These are phyloP conservation scores for Artemisia annua DNA, from an alignment of 129 eudicot genomes.

Conservation along the genomic window DNA sequence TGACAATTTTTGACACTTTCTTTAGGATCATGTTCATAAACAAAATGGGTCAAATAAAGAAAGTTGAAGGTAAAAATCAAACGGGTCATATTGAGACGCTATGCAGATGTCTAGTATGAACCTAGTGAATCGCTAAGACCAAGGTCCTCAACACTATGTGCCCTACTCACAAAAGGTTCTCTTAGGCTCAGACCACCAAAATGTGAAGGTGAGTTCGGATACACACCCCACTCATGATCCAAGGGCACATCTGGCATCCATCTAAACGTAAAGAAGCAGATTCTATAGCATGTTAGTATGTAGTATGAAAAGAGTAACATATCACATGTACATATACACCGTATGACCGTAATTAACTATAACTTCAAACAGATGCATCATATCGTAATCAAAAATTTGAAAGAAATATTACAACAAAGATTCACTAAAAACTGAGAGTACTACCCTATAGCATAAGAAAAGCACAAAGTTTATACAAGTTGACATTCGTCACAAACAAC, in stretches of 20 bases:
- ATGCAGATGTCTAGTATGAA: not conserved
- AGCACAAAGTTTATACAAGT: not conserved
- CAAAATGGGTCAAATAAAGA: too few species aligned
- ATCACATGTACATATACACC: not conserved
- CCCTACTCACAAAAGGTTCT: not conserved
- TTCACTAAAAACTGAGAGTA: not conserved
- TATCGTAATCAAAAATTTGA: slow-evolving; percentile 1
- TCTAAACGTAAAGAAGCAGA: not conserved
- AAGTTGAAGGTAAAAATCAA: too few species aligned
- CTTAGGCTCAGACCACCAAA: not conserved
- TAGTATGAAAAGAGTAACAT: not conserved
- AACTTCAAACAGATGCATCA: not conserved
- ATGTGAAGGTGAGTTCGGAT: too few species aligned
- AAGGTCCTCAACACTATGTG: not conserved
- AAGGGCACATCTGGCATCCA: too few species aligned
- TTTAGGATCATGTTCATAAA: too few species aligned
- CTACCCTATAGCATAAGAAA: slow-evolving; percentile 14
- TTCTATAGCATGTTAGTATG: not conserved
- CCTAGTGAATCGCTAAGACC: not conserved
- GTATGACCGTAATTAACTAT: too few species aligned
- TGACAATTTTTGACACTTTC: too few species aligned
- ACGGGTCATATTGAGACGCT: not conserved
- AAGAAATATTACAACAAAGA: not conserved
- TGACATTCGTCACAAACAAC: slow-evolving; percentile 24
- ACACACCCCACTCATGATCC: too few species aligned